A percentile compares a stretch with the other conserved stretches of the same genome.
Evolutionary conservation across 116 monocot genomes (phyloP).

Genomic region (Papilionanthe hybrid): DNA sequence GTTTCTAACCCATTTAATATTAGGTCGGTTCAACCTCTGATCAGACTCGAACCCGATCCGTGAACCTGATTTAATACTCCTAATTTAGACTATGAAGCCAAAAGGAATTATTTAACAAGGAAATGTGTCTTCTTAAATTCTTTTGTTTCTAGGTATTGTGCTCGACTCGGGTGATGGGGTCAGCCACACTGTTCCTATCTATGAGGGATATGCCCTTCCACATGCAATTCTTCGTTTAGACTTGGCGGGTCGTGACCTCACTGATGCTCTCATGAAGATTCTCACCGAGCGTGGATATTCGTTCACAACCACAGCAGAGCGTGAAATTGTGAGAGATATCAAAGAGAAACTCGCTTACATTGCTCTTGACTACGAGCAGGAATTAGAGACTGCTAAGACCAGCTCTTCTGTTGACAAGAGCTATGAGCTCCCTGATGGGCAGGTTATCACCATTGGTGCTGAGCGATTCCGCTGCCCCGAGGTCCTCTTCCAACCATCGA

Average conservation of each 20-base stretch:
- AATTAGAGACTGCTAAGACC: slow-evolving; percentile 23
- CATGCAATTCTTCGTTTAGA: slow-evolving; percentile 51
- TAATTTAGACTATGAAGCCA: too few species aligned
- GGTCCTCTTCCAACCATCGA: slow-evolving; percentile 50
- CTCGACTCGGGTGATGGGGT: slow-evolving; percentile 57
- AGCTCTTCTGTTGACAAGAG: slow-evolving; percentile 45
- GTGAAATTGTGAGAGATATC: slow-evolving; percentile 54
- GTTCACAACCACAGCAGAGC: slow-evolving; percentile 50
- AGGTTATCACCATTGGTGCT: slow-evolving; percentile 50
- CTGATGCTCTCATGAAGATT: slow-evolving; percentile 53
- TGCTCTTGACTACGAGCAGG: slow-evolving; percentile 47
- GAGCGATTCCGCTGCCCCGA: slow-evolving; percentile 50
- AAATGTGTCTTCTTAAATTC: too few species aligned
- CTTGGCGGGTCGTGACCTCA: slow-evolving; percentile 44
- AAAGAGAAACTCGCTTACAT: slow-evolving; percentile 60
- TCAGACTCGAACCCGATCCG: too few species aligned
- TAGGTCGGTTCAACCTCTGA: too few species aligned
- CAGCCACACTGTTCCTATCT: slow-evolving; percentile 54
- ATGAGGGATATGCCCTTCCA: slow-evolving; percentile 54
- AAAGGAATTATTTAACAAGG: too few species aligned
- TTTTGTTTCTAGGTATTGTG: slow-evolving; percentile 21
- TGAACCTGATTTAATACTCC: too few species aligned
- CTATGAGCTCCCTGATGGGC: slow-evolving; percentile 52
- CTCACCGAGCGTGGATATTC: slow-evolving; percentile 54
- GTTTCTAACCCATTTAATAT: too few species aligned